A percentile compares a stretch with the other conserved stretches of the same genome.
Evolutionary conservation across 371 early-diverging fungal species (phyloP).

Genomic region (Rhizopus microsporus): DNA sequence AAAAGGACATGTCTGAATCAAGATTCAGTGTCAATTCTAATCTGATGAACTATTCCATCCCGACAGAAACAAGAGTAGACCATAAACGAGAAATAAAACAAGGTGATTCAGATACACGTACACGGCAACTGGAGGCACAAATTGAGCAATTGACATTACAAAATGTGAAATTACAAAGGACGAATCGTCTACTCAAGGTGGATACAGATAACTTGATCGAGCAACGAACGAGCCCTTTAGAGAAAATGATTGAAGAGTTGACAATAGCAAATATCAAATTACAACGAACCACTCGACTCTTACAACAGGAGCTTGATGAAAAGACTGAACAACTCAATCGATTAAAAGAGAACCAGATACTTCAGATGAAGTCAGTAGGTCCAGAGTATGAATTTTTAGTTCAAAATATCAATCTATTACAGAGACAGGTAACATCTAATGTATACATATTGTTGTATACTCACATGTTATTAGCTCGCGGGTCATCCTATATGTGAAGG

Average conservation of each 20-base stretch:
- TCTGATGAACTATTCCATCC: constrained; percentile 58
- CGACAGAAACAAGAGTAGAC: background rate
- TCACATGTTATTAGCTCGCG: constrained; percentile 29
- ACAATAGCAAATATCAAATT: constrained; percentile 46
- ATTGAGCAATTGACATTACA: constrained; percentile 50
- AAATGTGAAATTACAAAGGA: constrained; percentile 50
- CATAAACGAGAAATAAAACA: constrained; percentile 39
- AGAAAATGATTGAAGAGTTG: constrained; percentile 41
- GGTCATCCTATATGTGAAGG: constrained; percentile 49
- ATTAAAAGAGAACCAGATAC: constrained; percentile 37
- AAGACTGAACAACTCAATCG: constrained; percentile 25
- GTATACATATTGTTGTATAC: background rate
- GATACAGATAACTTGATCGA: constrained; percentile 54
- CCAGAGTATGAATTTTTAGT: constrained; percentile 57
- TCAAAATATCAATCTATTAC: constrained; percentile 55
- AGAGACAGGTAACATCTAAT: constrained; percentile 44
- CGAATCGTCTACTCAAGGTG: constrained; percentile 51
- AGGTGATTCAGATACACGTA: constrained; percentile 44
- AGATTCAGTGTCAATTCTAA: constrained; percentile 53
- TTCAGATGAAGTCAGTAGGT: constrained; percentile 49
- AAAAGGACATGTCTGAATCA: constrained; percentile 13
- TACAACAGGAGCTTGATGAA: constrained; percentile 47
- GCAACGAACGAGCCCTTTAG: constrained; percentile 48
- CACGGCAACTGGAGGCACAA: constrained; percentile 45
- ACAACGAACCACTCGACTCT: constrained; percentile 42